Percentiles rank a stretch among this genome's conserved stretches.
phyloP scores from a whole-genome alignment of 2,329 filamentous ascomycete species.

The Xylaria sp. region DNA sequence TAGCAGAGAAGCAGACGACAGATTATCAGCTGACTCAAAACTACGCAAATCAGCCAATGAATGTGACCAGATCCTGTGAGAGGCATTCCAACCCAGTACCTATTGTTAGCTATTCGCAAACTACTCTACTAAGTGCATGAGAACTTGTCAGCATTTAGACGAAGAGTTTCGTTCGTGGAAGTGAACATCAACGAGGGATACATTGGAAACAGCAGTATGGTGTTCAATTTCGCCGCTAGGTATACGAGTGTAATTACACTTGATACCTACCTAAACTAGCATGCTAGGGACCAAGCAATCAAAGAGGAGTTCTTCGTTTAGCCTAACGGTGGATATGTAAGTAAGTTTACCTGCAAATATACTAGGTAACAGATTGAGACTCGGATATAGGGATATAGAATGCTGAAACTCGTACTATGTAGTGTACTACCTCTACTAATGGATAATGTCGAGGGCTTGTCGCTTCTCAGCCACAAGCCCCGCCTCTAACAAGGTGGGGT shows the following conservation, averaged over 20 bases:
- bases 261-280: neutral
- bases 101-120: neutral
- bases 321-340: neutral
- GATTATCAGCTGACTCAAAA: neutral
- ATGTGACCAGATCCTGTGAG: neutral
- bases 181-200: too few species aligned
- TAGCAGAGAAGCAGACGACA: neutral
- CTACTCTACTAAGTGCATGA: neutral
- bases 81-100: neutral
- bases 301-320: neutral
- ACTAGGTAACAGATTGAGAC: too few species aligned
- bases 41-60: neutral
- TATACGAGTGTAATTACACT: constrained; percentile 5
- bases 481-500: too few species aligned
- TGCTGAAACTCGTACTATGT: too few species aligned
- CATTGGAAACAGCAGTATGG: too few species aligned
- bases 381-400: neutral
- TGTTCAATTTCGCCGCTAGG: too few species aligned
- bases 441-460: neutral
- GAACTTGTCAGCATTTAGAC: neutral
- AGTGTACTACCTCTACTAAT: neutral
- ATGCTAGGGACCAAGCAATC: neutral
- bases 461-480: constrained; percentile 1
- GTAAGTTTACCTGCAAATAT: too few species aligned
- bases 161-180: neutral